Conservation (phyloP, 164 flowering plant species). For the Cinnamomum chago region DNA sequence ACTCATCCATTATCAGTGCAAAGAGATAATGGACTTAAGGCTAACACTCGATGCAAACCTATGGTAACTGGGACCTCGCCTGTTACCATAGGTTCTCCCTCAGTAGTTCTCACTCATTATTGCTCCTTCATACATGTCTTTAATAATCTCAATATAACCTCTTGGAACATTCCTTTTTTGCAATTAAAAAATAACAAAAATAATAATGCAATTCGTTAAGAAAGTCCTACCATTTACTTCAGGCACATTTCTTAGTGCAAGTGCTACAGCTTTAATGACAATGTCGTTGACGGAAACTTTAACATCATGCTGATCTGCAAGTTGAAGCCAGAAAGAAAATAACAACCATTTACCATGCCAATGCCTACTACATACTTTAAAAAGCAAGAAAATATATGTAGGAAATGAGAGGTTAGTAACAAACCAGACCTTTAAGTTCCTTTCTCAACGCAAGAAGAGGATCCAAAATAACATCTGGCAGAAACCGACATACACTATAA, state of each 20-base stretch:
- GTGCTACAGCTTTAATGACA: constrained; percentile 91
- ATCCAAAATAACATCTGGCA: constrained; percentile 85
- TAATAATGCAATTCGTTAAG: not conserved
- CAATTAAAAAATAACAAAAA: too few relatives aligned
- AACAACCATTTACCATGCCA: constrained; percentile 2
- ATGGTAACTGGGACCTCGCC: too few relatives aligned
- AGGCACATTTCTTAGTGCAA: constrained; percentile 76
- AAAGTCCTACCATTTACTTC: constrained; percentile 79
- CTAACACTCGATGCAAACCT: too few relatives aligned
- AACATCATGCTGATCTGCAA: constrained; percentile 70
- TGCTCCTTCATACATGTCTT: too few relatives aligned
- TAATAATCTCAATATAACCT: too few relatives aligned
- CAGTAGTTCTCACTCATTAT: too few relatives aligned
- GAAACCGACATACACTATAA: constrained; percentile 20
- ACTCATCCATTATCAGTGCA: too few relatives aligned
- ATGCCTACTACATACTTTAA: not conserved
- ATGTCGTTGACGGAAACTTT: constrained; percentile 98
- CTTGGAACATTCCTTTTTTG: too few relatives aligned
- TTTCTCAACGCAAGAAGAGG: constrained; percentile 89
- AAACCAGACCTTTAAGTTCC: constrained; percentile 72
- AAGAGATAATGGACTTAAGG: too few relatives aligned
- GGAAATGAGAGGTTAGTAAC: not conserved
- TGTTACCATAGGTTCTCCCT: too few relatives aligned
- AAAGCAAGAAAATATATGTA: not conserved
- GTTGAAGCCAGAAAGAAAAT: constrained; percentile 14